These are phyloP conservation scores for Alternaria sp. DNA, from an alignment of 2,329 filamentous ascomycete genomes.

Conservation along the genomic window DNA sequence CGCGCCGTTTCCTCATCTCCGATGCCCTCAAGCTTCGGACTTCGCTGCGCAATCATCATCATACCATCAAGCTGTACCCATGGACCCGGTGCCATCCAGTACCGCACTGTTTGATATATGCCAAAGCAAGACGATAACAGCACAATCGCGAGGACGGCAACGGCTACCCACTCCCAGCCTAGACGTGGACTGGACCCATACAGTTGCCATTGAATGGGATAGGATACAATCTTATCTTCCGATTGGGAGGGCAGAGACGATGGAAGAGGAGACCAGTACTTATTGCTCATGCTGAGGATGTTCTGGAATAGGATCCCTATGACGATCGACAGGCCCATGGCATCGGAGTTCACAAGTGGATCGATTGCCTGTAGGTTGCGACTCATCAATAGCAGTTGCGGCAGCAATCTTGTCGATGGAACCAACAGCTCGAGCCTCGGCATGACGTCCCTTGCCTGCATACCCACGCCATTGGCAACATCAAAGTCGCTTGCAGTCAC, in stretches of 20 bases:
- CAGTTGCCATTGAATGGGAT: constrained; percentile 14
- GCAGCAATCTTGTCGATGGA: not conserved
- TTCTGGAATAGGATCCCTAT: constrained; percentile 3
- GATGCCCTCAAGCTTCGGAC: not conserved
- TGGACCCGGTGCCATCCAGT: constrained; percentile 1
- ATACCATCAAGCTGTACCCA: constrained; percentile 4
- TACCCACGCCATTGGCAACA: not conserved
- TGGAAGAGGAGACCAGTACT: constrained; percentile 4
- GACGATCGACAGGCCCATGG: constrained; percentile 1
- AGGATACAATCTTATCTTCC: not conserved
- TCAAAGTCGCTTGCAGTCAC: not conserved
- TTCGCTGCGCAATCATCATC: constrained; percentile 9
- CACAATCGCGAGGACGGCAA: not conserved
- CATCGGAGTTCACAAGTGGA: not conserved
- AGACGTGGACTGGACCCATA: constrained; percentile 6
- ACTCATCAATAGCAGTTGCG: constrained; percentile 1
- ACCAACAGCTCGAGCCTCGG: not conserved
- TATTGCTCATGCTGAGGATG: constrained; percentile 5
- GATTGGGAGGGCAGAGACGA: not conserved
- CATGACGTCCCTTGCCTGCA: not conserved
- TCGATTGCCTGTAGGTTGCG: not conserved
- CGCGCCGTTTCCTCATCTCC: not conserved
- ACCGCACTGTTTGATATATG: not conserved
- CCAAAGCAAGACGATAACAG: not conserved
- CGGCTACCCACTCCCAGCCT: constrained; percentile 3